These are phyloP conservation scores for Blastocystis sp. DNA, from an alignment of 352 stramenopile genomes.

Conservation along the genomic window DNA sequence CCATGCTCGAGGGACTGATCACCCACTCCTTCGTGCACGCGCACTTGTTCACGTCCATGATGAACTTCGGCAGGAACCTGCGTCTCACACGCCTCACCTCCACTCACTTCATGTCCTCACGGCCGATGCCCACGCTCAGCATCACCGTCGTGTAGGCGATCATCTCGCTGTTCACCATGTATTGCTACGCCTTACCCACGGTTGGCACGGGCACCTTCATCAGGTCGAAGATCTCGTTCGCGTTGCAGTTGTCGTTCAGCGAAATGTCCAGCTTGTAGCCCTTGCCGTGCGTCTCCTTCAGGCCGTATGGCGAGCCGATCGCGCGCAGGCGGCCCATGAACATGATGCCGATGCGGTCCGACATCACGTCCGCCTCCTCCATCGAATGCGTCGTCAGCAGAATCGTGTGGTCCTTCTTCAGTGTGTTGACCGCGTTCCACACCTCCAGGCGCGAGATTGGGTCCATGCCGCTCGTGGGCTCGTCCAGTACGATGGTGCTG, in stretches of 20 bases:
- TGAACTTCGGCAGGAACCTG: slow-evolving; percentile 25
- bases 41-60: slow-evolving; percentile 22
- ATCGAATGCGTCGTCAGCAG: slow-evolving; percentile 68
- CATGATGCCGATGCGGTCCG: slow-evolving; percentile 68
- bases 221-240: slow-evolving; percentile 39
- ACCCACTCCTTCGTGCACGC: slow-evolving; percentile 55
- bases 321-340: slow-evolving; percentile 52
- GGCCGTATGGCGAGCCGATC: slow-evolving; percentile 27
- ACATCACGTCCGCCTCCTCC: slow-evolving; percentile 69
- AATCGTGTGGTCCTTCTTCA: slow-evolving; percentile 70
- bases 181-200: background rate
- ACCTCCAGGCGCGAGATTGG: slow-evolving; percentile 62
- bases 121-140: slow-evolving; percentile 4
- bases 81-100: background rate
- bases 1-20: slow-evolving; percentile 32
- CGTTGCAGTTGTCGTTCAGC: slow-evolving; percentile 37
- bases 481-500: slow-evolving; percentile 69
- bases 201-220: background rate
- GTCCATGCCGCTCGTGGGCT: slow-evolving; percentile 71
- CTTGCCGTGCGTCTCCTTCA: slow-evolving; percentile 59
- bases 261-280: slow-evolving; percentile 51
- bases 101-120: slow-evolving; percentile 22
- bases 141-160: slow-evolving; percentile 28
- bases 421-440: slow-evolving; percentile 50
- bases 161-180: slow-evolving; percentile 53